Evolutionary conservation across 2,329 filamentous ascomycete genomes (phyloP).

Genomic region (Alternaria tenuissima): DNA sequence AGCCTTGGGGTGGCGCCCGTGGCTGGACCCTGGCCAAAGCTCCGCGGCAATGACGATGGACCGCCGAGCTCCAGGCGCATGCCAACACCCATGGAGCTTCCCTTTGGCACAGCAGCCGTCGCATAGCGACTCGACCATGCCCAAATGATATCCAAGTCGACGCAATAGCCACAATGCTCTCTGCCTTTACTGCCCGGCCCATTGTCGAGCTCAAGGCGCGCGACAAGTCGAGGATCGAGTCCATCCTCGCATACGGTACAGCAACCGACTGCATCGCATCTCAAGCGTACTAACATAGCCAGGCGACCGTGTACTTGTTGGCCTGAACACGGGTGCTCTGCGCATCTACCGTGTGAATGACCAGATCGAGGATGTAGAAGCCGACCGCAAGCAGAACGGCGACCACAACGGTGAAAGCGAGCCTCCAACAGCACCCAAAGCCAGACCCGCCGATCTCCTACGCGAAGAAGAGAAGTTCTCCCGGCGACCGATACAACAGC

Average conservation of each 20-base stretch:
- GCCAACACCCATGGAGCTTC: conserved; percentile 31
- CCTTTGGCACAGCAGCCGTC: conserved; percentile 22
- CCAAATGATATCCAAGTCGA: conserved; percentile 22
- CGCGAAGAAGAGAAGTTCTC: conserved; percentile 96
- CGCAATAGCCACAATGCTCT: conserved; percentile 72
- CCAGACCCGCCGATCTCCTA: conserved; percentile 76
- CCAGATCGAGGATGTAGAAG: conserved; percentile 53
- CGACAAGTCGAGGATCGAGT: conserved; percentile 98
- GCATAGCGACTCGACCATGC: conserved; percentile 25
- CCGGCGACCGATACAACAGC: conserved; percentile 85
- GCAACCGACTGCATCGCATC: conserved; percentile 2
- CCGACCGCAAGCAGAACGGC: conserved; percentile 40
- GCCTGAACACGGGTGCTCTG: conserved; percentile 86
- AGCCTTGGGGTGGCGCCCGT: conserved; percentile 19
- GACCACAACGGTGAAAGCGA: conserved; percentile 55
- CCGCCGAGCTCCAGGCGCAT: conserved; percentile 19
- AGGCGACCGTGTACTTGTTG: conserved; percentile 91
- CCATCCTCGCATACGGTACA: conserved; percentile 86
- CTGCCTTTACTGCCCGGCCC: conserved; percentile 93
- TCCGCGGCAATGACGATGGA: conserved; percentile 38
- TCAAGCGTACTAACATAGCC: conserved; percentile 25
- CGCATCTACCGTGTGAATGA: conserved; percentile 93
- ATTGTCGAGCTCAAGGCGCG: conserved; percentile 96
- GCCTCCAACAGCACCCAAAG: conserved; percentile 44
- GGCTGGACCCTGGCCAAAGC: conserved; percentile 24